A percentile compares a stretch with the other conserved stretches of the same genome.
phyloP scores from a whole-genome alignment of 345 rosid genomes.

The Xanthoceras sorbifolium region DNA sequence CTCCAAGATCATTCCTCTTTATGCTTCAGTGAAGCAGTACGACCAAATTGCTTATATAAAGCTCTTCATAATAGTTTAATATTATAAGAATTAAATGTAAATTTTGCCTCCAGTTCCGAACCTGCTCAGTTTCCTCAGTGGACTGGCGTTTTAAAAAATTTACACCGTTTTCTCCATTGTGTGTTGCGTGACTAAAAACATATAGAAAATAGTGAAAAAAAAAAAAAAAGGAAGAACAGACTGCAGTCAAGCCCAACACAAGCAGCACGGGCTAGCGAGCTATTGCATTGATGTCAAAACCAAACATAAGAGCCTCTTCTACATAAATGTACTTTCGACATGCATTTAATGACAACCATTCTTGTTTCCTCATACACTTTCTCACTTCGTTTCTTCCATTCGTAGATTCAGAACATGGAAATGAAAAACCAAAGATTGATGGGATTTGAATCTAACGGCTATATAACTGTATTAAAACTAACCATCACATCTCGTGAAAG shows the following conservation, averaged over 20 bases:
- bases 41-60: too few relatives aligned
- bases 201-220: too few relatives aligned
- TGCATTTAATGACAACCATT: conserved; percentile 12
- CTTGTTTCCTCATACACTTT: not conserved
- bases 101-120: too few relatives aligned
- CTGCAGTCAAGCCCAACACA: not conserved
- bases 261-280: not conserved
- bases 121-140: too few relatives aligned
- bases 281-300: not conserved
- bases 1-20: too few relatives aligned
- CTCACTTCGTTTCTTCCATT: not conserved
- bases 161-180: too few relatives aligned
- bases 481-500: conserved; percentile 67
- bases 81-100: too few relatives aligned
- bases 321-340: conserved; percentile 6
- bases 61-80: too few relatives aligned
- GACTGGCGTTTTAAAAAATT: too few relatives aligned
- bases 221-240: not conserved
- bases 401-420: too few relatives aligned
- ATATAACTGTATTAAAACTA: conserved; percentile 38
- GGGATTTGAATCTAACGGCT: conserved; percentile 18
- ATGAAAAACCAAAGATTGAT: not conserved
- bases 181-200: too few relatives aligned
- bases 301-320: conserved; percentile 9
- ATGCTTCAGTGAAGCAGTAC: too few relatives aligned